Evolutionary conservation across 352 stramenopile species (phyloP), one percentile per base, ranked within the genome.

Genomic region (Pythium oligandrum): DNA sequence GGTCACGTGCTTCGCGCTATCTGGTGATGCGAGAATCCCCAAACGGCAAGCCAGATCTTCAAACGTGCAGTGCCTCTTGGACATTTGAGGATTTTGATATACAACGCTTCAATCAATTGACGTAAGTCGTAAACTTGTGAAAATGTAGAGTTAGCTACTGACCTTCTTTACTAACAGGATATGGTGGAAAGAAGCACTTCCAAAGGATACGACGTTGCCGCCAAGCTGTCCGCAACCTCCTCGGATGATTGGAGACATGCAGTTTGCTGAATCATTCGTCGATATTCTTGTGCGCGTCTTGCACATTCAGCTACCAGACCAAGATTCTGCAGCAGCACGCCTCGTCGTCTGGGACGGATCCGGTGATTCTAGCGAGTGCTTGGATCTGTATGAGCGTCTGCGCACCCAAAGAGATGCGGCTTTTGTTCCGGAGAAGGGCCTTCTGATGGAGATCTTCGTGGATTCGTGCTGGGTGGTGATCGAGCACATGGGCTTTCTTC

Each of bases 291-390:
- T 84, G 11, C 77, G 75, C 9, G 61, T 90, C 10, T 48, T 92
- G 12, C 48, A 70, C 34, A 31, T 90, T 17, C 53, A 69, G 43
- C 40, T 50, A 34, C 55, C 55, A 6, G 57, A 75, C 37, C 54
- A 71, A 12, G 63, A 55, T 3, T 55, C 62, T 9, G 61, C 64
- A 0, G 55, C 61, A 26, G 56, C 69, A 31, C 67, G 76, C 1
- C 33, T 91, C 30, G 64, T 86, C 53, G 51, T 91, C 47, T 89
- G 80, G 80, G 80, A 91, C 35, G 80, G 80, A 30, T 89, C 80
- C 31, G 74, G 80, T 1, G 50, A 71, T 46, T 12, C 43, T 38
- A 26, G 51, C 66, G 42, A 35, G 3, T 55, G 61, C 30, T 38
- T 49, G 26, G 46, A 59, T 35, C 51, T 88, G 35, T 66, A 66